Evolutionary conservation across 495 filamentous ascomycete species (phyloP), one percentile per base, ranked within the genome.

Genomic region (Podospora bellae-mahoneyi): DNA sequence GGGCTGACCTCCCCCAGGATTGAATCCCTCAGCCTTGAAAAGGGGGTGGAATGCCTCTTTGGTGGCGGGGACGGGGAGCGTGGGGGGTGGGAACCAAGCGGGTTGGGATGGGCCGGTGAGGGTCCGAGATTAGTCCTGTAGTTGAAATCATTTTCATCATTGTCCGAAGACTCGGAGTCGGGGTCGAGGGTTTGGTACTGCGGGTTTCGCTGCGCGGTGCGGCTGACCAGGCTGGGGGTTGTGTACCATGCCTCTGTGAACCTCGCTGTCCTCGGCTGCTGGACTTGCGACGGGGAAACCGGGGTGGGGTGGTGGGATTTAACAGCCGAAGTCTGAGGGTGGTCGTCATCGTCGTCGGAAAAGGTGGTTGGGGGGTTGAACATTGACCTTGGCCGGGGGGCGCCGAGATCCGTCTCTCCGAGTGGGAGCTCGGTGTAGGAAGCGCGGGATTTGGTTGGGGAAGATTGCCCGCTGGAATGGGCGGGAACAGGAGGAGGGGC

Each of bases 241-340:
- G 84, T 76, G 71, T 83, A 84, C 84, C 84, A 90, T 0, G 86
- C 80, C 70, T 90, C 87, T 10, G 83, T 84, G 73, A 90, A 85
- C 81, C 84, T 88, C 68, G 89, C 88, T 4, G 83, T 78, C 55
- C 88, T 86, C 23, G 77, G 77, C 19, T 79, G 79, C 18, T 75
- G 62, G 71, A 48, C 15, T 19, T 16, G 13, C 4, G 61, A 32
- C 4, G 80, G 73, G 67, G 81, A 65, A 0, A 62, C 65, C 20
- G 68, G 64, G 20, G 68, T 65, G 32, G 67, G 53, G 65, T 60
- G 67, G 65, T 68, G 65, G 13, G 72, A 72, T 20, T 73, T 69
- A 18, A 77, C 72, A 54, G 71, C 71, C 48, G 71, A 69, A 67
- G 66, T 78, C 3, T 48, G 39, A 10, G 39, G 39, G 7, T 48